phyloP scores from a whole-genome alignment of 768 basidiomycete species.

The Suillus cothurnatus region DNA sequence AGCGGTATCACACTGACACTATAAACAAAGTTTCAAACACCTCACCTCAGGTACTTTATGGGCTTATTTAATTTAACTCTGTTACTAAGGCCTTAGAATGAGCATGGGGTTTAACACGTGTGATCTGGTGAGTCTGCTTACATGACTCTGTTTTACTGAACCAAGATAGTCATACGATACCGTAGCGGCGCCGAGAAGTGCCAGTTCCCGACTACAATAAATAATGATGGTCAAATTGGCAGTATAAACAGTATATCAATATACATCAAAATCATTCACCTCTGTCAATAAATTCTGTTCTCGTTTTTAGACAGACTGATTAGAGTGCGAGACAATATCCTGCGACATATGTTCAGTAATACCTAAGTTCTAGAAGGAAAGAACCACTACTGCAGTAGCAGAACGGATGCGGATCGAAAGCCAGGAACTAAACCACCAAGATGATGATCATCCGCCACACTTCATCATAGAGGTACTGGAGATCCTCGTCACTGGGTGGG shows the following conservation, averaged over 20 bases:
- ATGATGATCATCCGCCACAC: constrained; percentile 74
- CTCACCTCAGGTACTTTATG: neutral
- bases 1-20: neutral
- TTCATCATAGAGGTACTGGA: constrained; percentile 74
- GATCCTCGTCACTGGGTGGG: constrained; percentile 66
- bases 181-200: too few relatives aligned
- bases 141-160: too few relatives aligned
- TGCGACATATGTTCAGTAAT: neutral
- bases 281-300: neutral
- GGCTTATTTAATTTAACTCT: neutral
- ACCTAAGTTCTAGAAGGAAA: too few relatives aligned
- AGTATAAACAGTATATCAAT: too few relatives aligned
- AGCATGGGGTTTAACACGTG: neutral
- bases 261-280: too few relatives aligned
- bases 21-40: neutral
- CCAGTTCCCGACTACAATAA: too few relatives aligned
- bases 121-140: neutral
- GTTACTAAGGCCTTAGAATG: neutral
- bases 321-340: neutral
- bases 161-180: too few relatives aligned
- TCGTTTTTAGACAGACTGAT: neutral
- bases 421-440: too few relatives aligned
- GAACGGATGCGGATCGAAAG: too few relatives aligned
- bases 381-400: too few relatives aligned
- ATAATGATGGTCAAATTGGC: too few relatives aligned